Evolutionary conservation across 2,329 filamentous ascomycete species (phyloP).

Genomic region (Setomelanomma holmii): DNA sequence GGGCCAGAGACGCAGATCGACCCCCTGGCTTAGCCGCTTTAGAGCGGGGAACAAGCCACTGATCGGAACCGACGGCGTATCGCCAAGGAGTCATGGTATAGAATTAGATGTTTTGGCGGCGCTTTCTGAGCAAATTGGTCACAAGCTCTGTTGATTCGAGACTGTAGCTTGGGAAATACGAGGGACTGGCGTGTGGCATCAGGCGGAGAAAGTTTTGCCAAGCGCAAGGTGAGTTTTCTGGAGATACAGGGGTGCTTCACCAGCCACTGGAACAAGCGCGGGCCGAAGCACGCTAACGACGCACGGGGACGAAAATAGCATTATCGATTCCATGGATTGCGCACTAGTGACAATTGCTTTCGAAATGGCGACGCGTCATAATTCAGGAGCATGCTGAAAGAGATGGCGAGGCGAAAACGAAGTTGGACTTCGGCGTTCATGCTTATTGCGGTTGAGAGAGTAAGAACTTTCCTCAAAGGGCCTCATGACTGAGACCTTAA

Average conservation of each 20-base stretch:
- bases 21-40: slow-evolving; percentile 17
- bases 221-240: slow-evolving; percentile 1
- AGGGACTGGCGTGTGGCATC: slow-evolving; percentile 1
- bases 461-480: not conserved
- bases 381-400: not conserved
- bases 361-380: not conserved
- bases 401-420: no score
- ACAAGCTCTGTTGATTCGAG: not conserved
- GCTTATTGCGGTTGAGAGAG: not conserved
- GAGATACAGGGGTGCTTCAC: slow-evolving; percentile 3
- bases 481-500: no score
- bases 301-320: slow-evolving; percentile 13
- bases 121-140: not conserved
- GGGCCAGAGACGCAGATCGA: slow-evolving; percentile 2
- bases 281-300: slow-evolving; percentile 3
- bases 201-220: not conserved
- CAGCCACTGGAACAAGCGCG: slow-evolving; percentile 12
- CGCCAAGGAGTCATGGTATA: no score
- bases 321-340: slow-evolving; percentile 1
- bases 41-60: slow-evolving; percentile 5
- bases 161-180: not conserved
- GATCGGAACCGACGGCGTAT: slow-evolving; percentile 2
- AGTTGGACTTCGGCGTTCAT: no score
- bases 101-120: not conserved
- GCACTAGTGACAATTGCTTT: slow-evolving; percentile 2